A percentile compares a stretch with the other conserved stretches of the same genome.
Evolutionary conservation across 1,139 yeast species (phyloP).

Genomic region (Hemisphaericaspora lyxosophila): DNA sequence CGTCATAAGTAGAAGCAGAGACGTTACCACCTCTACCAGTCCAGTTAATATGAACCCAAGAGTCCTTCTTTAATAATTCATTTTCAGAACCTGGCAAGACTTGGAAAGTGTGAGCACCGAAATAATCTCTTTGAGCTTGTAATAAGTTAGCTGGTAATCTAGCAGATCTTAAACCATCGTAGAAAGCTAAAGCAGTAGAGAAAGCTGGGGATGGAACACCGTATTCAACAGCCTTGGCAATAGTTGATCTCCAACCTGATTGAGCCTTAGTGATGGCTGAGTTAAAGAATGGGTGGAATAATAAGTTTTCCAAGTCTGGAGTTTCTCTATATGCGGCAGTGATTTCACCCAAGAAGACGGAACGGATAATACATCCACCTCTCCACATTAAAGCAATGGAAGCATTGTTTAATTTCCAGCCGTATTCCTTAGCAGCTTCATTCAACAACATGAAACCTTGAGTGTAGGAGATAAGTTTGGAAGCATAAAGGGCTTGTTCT

Average conservation of each 20-base stretch:
- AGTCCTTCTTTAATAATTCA: conserved; percentile 71
- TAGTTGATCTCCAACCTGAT: conserved; percentile 89
- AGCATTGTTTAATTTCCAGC: conserved; percentile 97
- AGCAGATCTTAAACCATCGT: conserved; percentile 98
- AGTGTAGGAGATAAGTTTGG: conserved; percentile 97
- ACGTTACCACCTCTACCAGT: conserved; percentile 99
- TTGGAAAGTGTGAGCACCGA: conserved; percentile 99
- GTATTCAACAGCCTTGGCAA: conserved; percentile 71
- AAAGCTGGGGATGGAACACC: conserved; percentile 99
- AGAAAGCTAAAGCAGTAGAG: conserved; percentile 94
- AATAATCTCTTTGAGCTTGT: conserved; percentile 99
- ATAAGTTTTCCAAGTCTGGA: conserved; percentile 91
- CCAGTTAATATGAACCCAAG: conserved; percentile 97
- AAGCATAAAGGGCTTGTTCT: conserved; percentile 98
- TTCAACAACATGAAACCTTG: conserved; percentile 99
- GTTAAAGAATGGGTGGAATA: conserved; percentile 93
- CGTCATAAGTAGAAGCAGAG: conserved; percentile 91
- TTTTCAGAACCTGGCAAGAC: conserved; percentile 85
- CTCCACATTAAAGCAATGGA: conserved; percentile 99
- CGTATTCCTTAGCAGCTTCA: conserved; percentile 96
- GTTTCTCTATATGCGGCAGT: conserved; percentile 93
- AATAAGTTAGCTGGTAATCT: conserved; percentile 95
- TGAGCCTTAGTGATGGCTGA: conserved; percentile 92
- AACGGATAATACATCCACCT: conserved; percentile 99
- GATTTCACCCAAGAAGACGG: conserved; percentile 96